Evolutionary conservation across 1,284 basidiomycete species (phyloP).

Genomic region (Grifola frondosa): DNA sequence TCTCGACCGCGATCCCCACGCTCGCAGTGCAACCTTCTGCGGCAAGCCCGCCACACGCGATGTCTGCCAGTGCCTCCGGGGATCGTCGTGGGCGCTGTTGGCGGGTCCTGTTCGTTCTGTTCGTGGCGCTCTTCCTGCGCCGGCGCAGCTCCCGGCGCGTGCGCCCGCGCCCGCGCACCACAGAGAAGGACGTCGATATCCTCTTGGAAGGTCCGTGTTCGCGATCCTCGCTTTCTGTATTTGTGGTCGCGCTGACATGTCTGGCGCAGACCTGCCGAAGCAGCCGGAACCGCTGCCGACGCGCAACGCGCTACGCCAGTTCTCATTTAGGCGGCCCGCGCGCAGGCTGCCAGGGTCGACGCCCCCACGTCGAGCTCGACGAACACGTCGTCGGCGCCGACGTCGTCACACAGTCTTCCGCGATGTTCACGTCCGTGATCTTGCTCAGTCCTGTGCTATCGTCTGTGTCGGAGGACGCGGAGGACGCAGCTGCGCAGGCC

Average conservation of each 20-base stretch:
- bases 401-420: constrained; percentile 19
- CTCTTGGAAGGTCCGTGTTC: constrained; percentile 10
- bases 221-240: background rate
- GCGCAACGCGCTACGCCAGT: background rate
- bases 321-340: constrained; percentile 7
- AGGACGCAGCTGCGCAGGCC: no score
- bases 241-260: background rate
- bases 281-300: no score
- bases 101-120: constrained; percentile 1
- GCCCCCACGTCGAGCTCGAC: constrained; percentile 16
- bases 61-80: constrained; percentile 11
- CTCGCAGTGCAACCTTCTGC: background rate
- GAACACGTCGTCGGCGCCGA: constrained; percentile 16
- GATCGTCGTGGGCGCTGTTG: constrained; percentile 3
- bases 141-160: constrained; percentile 11
- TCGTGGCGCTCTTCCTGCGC: constrained; percentile 7
- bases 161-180: constrained; percentile 5
- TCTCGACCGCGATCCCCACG: background rate
- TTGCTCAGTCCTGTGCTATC: constrained; percentile 18
- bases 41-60: background rate
- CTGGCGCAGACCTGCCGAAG: background rate
- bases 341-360: constrained; percentile 17
- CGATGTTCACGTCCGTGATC: constrained; percentile 23
- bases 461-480: constrained; percentile 16
- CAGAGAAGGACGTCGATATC: constrained; percentile 16